Conservation (phyloP, 192 early-diverging fungal genomes). For the Allomyces macrogynus region DNA sequence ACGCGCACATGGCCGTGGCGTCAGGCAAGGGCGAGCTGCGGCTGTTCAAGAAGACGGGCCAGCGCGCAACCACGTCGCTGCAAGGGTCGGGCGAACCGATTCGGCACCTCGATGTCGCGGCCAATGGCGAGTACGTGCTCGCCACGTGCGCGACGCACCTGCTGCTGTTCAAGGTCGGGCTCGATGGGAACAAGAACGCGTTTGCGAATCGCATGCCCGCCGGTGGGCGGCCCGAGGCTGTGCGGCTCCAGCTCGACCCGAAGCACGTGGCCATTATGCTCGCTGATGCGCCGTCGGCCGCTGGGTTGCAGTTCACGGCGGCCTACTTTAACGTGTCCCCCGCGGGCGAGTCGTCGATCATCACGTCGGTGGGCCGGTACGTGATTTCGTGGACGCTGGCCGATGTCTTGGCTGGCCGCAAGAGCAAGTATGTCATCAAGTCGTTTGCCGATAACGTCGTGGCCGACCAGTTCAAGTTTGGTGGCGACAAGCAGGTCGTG, state of each 20-base stretch:
- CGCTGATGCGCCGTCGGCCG: not conserved
- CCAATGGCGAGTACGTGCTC: constrained; percentile 61
- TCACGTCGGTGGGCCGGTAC: constrained; percentile 74
- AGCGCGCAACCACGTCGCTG: constrained; percentile 66
- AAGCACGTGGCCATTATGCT: constrained; percentile 74
- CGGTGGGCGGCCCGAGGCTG: constrained; percentile 39
- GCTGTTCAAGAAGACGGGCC: constrained; percentile 53
- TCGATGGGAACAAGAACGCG: constrained; percentile 24
- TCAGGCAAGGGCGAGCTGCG: constrained; percentile 74
- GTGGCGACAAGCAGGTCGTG: constrained; percentile 61
- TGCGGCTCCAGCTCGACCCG: constrained; percentile 59
- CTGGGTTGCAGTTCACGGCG: constrained; percentile 52
- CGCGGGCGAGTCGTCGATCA: constrained; percentile 56
- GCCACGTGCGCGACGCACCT: constrained; percentile 77
- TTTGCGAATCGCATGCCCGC: constrained; percentile 48
- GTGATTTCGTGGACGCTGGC: constrained; percentile 85
- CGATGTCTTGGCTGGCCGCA: constrained; percentile 50
- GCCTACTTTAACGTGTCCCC: constrained; percentile 71
- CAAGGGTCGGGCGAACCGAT: constrained; percentile 77
- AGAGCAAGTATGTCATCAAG: constrained; percentile 72
- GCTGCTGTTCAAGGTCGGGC: constrained; percentile 54
- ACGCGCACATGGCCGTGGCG: constrained; percentile 63
- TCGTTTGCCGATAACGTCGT: constrained; percentile 62
- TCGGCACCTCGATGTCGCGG: constrained; percentile 72
- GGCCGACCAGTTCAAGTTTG: constrained; percentile 78